Evolutionary conservation across 2,329 filamentous ascomycete species (phyloP).

Genomic region (Capronia coronata): DNA sequence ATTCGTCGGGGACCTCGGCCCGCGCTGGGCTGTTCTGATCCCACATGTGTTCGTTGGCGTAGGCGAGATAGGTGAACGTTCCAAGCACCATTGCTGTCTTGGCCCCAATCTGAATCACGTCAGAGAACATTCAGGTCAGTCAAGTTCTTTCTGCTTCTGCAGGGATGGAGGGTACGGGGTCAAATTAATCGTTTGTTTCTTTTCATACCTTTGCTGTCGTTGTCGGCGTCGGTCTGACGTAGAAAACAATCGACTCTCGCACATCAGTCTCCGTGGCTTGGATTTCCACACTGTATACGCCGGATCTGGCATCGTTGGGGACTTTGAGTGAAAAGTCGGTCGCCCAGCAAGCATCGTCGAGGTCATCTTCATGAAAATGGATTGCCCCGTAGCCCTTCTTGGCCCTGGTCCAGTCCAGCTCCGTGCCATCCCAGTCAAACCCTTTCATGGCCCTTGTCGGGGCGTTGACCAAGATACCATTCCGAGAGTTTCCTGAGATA

Average conservation of each 20-base stretch:
- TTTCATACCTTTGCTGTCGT: constrained; percentile 6
- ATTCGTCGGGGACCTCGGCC: constrained; percentile 11
- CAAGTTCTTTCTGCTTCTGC: too few species aligned
- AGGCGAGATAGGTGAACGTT: constrained; percentile 38
- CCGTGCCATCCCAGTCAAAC: constrained; percentile 33
- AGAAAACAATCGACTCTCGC: constrained; percentile 34
- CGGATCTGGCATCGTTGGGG: constrained; percentile 25
- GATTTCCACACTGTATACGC: constrained; percentile 32
- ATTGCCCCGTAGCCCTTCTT: constrained; percentile 36
- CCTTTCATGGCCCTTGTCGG: constrained; percentile 34
- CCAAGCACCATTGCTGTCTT: constrained; percentile 32
- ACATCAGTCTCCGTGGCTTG: constrained; percentile 22
- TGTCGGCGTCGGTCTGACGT: constrained; percentile 31
- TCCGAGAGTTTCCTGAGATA: constrained; percentile 27
- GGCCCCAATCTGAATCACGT: constrained; percentile 1
- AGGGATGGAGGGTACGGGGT: background rate
- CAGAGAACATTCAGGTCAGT: too few species aligned
- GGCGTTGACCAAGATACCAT: constrained; percentile 33
- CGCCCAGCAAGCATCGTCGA: constrained; percentile 36
- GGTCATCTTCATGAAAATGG: constrained; percentile 38
- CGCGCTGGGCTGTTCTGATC: constrained; percentile 25
- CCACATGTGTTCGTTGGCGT: constrained; percentile 36
- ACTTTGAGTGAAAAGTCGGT: constrained; percentile 33
- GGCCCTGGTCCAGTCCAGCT: constrained; percentile 34
- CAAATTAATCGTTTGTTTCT: background rate